Conservation (phyloP, 129 eudicot genomes). For the Tanacetum coccineum region DNA sequence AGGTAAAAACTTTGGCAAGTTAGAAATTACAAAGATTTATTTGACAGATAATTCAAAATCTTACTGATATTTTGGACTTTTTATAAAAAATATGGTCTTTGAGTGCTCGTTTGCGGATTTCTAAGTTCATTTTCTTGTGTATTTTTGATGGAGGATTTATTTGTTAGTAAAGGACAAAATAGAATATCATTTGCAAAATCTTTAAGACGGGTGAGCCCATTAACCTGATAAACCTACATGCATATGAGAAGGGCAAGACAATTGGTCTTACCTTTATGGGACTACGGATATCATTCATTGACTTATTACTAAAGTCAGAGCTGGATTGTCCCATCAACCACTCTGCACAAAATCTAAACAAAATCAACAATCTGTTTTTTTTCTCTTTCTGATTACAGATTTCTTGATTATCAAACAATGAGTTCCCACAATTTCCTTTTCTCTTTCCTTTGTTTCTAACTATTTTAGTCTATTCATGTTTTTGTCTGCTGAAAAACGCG, state of each 20-base stretch:
- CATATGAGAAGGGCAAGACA: background rate
- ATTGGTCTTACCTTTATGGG: slow-evolving; percentile 14
- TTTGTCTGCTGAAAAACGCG: background rate
- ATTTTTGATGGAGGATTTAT: too few species aligned
- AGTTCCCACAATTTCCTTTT: slow-evolving; percentile 18
- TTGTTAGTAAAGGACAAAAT: too few species aligned
- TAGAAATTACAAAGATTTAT: too few species aligned
- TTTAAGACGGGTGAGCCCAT: too few species aligned
- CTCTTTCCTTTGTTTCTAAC: slow-evolving; percentile 23
- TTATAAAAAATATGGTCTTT: too few species aligned
- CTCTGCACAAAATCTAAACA: background rate
- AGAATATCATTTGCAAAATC: too few species aligned
- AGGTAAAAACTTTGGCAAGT: too few species aligned
- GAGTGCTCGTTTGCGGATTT: too few species aligned
- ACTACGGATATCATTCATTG: slow-evolving; percentile 9
- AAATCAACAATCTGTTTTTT: background rate
- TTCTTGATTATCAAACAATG: slow-evolving; percentile 19
- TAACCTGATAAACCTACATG: too few species aligned
- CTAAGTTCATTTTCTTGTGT: too few species aligned
- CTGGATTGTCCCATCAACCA: slow-evolving; percentile 22
- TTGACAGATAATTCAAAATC: too few species aligned
- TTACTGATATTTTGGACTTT: too few species aligned
- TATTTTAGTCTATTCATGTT: slow-evolving; percentile 16
- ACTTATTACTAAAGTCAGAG: slow-evolving; percentile 14
- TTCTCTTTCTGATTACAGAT: slow-evolving; percentile 5